Evolutionary conservation across 768 basidiomycete species (phyloP).

Genomic region (Coprinellus aureogranulatus): DNA sequence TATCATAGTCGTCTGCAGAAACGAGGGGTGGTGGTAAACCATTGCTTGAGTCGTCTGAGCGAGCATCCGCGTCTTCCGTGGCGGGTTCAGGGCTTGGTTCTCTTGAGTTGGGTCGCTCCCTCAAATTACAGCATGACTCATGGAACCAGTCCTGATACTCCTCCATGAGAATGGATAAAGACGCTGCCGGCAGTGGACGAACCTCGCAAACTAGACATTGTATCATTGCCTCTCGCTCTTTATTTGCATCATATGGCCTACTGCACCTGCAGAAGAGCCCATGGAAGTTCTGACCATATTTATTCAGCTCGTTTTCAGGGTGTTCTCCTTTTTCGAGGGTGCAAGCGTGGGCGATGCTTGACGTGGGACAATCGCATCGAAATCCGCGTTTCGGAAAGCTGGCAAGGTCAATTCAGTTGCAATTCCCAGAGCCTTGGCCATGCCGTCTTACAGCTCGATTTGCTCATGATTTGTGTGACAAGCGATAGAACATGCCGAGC

Average conservation of each 20-base stretch:
- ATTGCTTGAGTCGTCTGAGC: slow-evolving; percentile 62
- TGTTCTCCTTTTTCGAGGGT: slow-evolving; percentile 56
- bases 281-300: slow-evolving; percentile 73
- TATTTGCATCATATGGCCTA: slow-evolving; percentile 65
- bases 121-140: slow-evolving; percentile 82
- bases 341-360: slow-evolving; percentile 57
- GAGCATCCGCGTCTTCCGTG: slow-evolving; percentile 40
- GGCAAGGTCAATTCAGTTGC: slow-evolving; percentile 7
- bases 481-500: slow-evolving; percentile 80
- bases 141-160: slow-evolving; percentile 82
- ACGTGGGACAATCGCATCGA: slow-evolving; percentile 82
- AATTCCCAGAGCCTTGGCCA: background rate
- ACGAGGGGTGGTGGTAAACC: slow-evolving; percentile 69
- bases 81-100: slow-evolving; percentile 32
- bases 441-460: slow-evolving; percentile 58
- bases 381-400: slow-evolving; percentile 81
- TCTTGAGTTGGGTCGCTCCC: slow-evolving; percentile 57
- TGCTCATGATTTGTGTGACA: slow-evolving; percentile 88
- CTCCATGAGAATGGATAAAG: background rate
- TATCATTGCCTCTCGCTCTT: slow-evolving; percentile 82
- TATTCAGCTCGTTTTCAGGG: slow-evolving; percentile 56
- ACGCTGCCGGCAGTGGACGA: slow-evolving; percentile 23
- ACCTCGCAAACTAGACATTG: slow-evolving; percentile 87
- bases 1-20: slow-evolving; percentile 67
- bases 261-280: slow-evolving; percentile 75